phyloP scores from a whole-genome alignment of 495 filamentous ascomycete genomes.

The Lasiosphaeria hispida region DNA sequence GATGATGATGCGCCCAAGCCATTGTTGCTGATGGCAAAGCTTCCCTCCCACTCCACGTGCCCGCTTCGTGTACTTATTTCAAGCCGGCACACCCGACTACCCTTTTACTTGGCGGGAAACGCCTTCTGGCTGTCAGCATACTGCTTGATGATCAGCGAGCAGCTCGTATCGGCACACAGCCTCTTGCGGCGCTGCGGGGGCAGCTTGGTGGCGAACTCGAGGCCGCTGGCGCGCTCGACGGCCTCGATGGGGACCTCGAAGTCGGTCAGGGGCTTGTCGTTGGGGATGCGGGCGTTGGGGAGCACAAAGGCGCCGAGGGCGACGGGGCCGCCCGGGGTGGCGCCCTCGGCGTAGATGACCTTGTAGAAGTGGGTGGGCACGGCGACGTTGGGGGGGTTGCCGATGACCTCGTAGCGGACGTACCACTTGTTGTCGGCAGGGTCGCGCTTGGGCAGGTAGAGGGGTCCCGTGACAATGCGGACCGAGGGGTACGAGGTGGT shows the following conservation, averaged over 20 bases:
- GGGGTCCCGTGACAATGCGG: constrained; percentile 85
- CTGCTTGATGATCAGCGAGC: constrained; percentile 76
- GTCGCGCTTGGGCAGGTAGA: constrained; percentile 83
- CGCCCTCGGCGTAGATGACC: constrained; percentile 92
- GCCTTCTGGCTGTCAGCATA: constrained; percentile 64
- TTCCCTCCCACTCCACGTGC: too few species aligned
- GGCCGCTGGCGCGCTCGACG: constrained; percentile 83
- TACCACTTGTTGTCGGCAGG: constrained; percentile 85
- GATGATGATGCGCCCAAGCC: too few species aligned
- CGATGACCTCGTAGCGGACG: constrained; percentile 95
- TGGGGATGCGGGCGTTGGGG: constrained; percentile 87
- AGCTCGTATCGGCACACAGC: constrained; percentile 82
- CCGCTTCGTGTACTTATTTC: too few species aligned
- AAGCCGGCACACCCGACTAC: neutral
- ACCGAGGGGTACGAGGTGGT: constrained; percentile 79
- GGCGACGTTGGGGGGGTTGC: constrained; percentile 86
- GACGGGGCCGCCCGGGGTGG: constrained; percentile 67
- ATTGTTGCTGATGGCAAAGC: too few species aligned
- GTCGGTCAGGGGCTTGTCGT: constrained; percentile 76
- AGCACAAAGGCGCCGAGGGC: constrained; percentile 92
- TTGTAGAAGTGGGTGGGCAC: constrained; percentile 99
- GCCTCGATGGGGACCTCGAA: constrained; percentile 94
- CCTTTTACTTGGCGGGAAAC: constrained; percentile 36
- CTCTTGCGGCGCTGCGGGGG: constrained; percentile 68
- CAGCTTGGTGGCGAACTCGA: constrained; percentile 84